phyloP scores from a whole-genome alignment of 2,329 filamentous ascomycete genomes.

The Colletotrichum siamense region DNA sequence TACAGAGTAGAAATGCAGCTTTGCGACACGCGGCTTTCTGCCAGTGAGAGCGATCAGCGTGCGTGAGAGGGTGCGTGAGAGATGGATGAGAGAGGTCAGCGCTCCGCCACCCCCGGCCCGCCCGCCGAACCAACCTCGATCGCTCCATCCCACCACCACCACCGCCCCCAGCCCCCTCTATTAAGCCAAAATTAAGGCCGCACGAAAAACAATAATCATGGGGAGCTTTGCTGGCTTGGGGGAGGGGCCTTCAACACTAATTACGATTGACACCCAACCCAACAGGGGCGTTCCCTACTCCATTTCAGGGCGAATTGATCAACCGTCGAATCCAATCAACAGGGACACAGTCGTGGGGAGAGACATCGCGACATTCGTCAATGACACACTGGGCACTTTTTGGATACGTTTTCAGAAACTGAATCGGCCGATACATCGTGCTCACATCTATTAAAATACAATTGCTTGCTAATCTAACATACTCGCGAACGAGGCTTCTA shows the following conservation, averaged over 20 bases:
- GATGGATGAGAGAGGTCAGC: neutral
- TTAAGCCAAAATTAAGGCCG: constrained; percentile 3
- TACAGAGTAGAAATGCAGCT: neutral
- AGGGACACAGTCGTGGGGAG: neutral
- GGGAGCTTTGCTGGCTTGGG: neutral
- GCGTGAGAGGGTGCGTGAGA: neutral
- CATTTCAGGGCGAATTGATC: neutral
- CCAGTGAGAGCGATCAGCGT: neutral
- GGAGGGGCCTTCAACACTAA: neutral
- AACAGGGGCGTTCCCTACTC: constrained; percentile 18
- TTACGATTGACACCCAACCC: neutral
- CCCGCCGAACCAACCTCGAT: constrained; percentile 9
- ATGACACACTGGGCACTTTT: neutral
- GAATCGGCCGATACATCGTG: constrained; percentile 12
- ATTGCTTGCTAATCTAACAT: constrained; percentile 25
- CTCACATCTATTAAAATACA: constrained; percentile 50
- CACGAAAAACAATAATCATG: neutral
- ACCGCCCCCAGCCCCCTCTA: constrained; percentile 17
- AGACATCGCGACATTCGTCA: neutral
- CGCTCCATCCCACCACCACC: neutral
- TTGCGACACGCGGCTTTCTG: neutral
- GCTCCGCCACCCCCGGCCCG: constrained; percentile 15
- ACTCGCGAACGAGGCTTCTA: constrained; percentile 3
- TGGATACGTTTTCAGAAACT: neutral
- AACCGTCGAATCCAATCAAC: neutral